Base-by-base conservation (phyloP, 805 yeast genomes). In the Monosporozyma aerobia region DNA sequence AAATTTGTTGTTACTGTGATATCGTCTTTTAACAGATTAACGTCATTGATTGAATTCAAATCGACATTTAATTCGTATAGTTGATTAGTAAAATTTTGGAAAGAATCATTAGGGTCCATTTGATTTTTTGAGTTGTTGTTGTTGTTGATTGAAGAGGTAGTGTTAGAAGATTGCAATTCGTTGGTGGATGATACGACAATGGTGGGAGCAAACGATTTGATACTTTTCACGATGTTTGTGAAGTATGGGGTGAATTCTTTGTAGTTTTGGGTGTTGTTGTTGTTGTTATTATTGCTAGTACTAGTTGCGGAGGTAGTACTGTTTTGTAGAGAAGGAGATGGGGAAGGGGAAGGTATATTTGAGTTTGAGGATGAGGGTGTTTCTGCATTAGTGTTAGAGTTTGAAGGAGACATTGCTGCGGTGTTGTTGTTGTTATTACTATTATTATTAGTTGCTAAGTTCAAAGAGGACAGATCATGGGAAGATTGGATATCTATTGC, bases 1-100 rank as follows among this genome's bases (percentile, higher is more conserved):
- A 67, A 35, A 48, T 67, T 67, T 13, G 60, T 57, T 3, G 67
- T 64, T 6, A 57, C 57, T 8, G 60, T 56, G 10, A 63, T 55
- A 48, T 60, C 65, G 1, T 53, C 50, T 13, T 53, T 53, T 35
- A 61, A 48, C 37, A 48, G 52, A n/a, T 57, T 51, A 1, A 57
- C 45, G n/a, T 53, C 48, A 8, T 39, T 14, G 9, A 33, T 32
- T 11, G 54, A 41, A 27, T 49, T 37, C 13, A 59, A 53, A 44
- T 59, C 58, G 13, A 63, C 50, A 22, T 55, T 50, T 32, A 63
- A 45, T 49, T 63, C 63, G 44, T 53, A 63, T 44, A 63, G 53
- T 53, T 64, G 67, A 47, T 64, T 64, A 4, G 59, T 60, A 16
- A 47, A 53, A 16, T 37, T 33, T 23, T 43, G 45, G 25, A 14